Evolutionary conservation across 805 yeast species (phyloP).

Genomic region (Suhomyces kilbournensis): DNA sequence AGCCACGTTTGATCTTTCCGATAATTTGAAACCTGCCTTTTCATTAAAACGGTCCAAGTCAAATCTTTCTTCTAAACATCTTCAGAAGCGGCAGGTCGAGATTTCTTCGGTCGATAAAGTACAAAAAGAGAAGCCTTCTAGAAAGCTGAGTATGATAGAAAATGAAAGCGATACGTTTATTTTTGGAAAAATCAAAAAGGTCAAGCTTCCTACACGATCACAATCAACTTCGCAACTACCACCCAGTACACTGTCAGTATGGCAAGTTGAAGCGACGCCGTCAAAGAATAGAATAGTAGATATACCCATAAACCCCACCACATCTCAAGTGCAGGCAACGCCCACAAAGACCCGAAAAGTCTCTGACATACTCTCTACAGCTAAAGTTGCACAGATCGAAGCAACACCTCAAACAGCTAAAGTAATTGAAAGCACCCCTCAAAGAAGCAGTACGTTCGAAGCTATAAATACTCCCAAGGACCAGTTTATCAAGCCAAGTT

Average conservation of each 20-base stretch:
- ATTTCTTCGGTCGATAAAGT: conserved; percentile 17
- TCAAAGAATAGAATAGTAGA: conserved; percentile 9
- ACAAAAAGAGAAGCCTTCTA: background rate
- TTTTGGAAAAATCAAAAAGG: conserved; percentile 25
- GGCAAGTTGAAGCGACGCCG: conserved; percentile 30
- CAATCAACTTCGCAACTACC: background rate
- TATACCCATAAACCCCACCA: background rate
- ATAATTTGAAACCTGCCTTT: conserved; percentile 30
- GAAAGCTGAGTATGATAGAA: background rate
- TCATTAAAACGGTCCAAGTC: conserved; percentile 40
- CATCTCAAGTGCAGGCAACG: conserved; percentile 8
- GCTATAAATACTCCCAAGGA: conserved; percentile 11
- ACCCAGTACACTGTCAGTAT: background rate
- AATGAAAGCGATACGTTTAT: conserved; percentile 22
- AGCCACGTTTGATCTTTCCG: conserved; percentile 14
- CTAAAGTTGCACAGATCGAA: conserved; percentile 18
- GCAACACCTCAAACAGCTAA: conserved; percentile 24
- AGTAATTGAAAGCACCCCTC: conserved; percentile 32
- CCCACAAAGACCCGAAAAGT: conserved; percentile 1
- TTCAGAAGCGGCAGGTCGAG: conserved; percentile 41
- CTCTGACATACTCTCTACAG: background rate
- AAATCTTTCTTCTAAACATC: conserved; percentile 34
- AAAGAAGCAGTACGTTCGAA: conserved; percentile 6
- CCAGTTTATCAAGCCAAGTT: conserved; percentile 5
- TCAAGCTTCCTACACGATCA: conserved; percentile 9